Evolutionary conservation across 768 basidiomycete genomes (phyloP), one percentile per base, ranked within the genome.

Genomic region (Hortiboletus flavorubellus): DNA sequence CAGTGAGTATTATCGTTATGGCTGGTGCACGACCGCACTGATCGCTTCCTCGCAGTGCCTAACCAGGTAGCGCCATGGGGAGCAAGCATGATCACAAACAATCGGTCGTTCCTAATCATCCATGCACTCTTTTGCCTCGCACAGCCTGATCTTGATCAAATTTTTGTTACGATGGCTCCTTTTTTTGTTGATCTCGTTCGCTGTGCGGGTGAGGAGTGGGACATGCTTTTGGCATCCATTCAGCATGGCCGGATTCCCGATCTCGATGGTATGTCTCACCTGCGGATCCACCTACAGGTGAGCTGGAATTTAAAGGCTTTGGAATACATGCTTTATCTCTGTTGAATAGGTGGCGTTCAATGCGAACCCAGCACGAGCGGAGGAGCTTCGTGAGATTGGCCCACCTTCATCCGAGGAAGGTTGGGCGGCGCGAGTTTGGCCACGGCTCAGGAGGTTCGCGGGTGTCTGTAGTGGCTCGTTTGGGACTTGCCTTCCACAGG

Each of bases 41-140:
- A 49, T 21, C n/a, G n/a, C 12, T 29, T 35, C 45, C 6, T 18
- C 5, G 10, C 38, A 64, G 63, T 50, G 33, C 56, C 51, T 11
- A 26, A 38, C 4, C 53, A 58, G 11, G 52, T 54, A 4, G 45
- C 55, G 7, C 58, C 58, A 2, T 54, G 51, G 41, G 60, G 51
- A 6, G 51, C 60, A 5, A 42, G 15, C 34, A 38, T 59, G 41
- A 53, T 62, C 14, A 45, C 35, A 3, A 35, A 60, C 35, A 56
- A 59, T 37, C 39, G 38, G n/a, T 58, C 59, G 6, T 61, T 59
- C 29, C 41, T 65, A 11, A 26, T 54, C 21, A 57, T 63, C 9
- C 58, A 65, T 6, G 57, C 37, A 4, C 43, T 66, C 43, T 66
- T 66, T 45, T 56, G 43, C 23, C 59, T 66, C 31, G 38, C 40